Evolutionary conservation across 1,284 basidiomycete species (phyloP).

Genomic region (Cutaneotrichosporon spelunceum): DNA sequence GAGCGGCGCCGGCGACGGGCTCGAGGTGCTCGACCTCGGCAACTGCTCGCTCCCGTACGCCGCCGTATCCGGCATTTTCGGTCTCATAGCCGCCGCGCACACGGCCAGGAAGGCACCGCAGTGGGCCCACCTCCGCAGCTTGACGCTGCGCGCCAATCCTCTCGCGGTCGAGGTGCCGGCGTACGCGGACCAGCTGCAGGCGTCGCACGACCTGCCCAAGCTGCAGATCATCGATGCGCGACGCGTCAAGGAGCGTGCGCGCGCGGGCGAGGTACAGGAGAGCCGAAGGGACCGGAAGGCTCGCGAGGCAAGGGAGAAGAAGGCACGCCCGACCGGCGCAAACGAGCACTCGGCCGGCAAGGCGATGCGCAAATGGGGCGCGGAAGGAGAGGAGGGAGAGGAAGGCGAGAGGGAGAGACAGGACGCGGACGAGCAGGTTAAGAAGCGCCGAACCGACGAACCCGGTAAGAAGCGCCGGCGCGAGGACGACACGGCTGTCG

Average conservation of each 20-base stretch:
- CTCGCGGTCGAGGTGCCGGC: constrained; percentile 32
- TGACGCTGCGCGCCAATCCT: constrained; percentile 46
- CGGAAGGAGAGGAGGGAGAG: constrained; percentile 12
- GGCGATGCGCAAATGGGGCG: constrained; percentile 41
- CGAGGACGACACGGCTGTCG: background rate
- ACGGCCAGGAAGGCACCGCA: constrained; percentile 9
- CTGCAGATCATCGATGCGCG: constrained; percentile 48
- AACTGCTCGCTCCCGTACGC: constrained; percentile 41
- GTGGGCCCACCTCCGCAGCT: constrained; percentile 29
- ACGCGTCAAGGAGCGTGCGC: constrained; percentile 44
- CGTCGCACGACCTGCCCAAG: constrained; percentile 34
- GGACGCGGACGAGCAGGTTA: constrained; percentile 1
- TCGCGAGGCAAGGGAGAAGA: constrained; percentile 32
- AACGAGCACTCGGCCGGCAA: constrained; percentile 25
- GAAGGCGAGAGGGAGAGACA: constrained; percentile 1
- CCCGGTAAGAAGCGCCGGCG: background rate
- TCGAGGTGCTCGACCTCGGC: constrained; percentile 46
- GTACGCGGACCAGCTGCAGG: constrained; percentile 38
- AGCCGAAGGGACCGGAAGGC: constrained; percentile 28
- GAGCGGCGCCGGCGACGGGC: constrained; percentile 33
- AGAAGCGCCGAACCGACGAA: background rate
- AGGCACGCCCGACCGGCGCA: constrained; percentile 40
- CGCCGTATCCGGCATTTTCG: constrained; percentile 28
- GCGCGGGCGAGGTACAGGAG: constrained; percentile 36
- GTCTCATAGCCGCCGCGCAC: constrained; percentile 14